Percentiles rank a stretch among this genome's conserved stretches.
Conservation (phyloP, 164 flowering plant species). For the Vitis vinifera region ASM3070453v1 NC_081822.1:670001-670500, state of each 20-base stretch:
- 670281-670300: constrained; percentile 55
- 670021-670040: no score
- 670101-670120: constrained; percentile 9
- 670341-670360: background rate
- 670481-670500: no score
- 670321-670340: background rate
- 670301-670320: constrained; percentile 36
- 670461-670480: no score
- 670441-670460: no score
- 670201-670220: background rate
- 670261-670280: constrained; percentile 57
- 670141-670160: constrained; percentile 53
- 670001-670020: no score
- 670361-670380: no score
- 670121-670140: constrained; percentile 60
- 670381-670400: no score
- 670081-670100: background rate
- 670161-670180: constrained; percentile 37
- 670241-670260: constrained; percentile 35
- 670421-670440: no score
- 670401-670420: no score
- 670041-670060: no score
- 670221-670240: background rate
- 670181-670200: background rate
- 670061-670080: no score